Base-by-base conservation (phyloP, 2,329 filamentous ascomycete species). In the Clarireedia monteithiana region DNA sequence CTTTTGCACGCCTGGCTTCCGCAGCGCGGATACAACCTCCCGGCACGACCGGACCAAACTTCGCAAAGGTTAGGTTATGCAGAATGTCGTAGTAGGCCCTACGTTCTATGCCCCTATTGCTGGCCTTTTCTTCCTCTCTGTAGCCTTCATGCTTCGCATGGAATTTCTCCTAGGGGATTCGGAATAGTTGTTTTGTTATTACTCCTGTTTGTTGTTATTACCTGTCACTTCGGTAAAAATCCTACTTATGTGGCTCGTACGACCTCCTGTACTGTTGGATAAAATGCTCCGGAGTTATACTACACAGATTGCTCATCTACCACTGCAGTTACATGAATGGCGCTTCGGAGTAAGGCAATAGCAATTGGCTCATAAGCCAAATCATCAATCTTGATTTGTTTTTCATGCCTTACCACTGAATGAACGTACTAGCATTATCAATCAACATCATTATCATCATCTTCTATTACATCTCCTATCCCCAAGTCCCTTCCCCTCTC, bases 241-340 rank as follows among this genome's bases (percentile, higher is more conserved):
- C 1, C 27, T 30, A 20, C 27, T 30, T 9, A 34, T 34, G 30
- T 12, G 30, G 30, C 30, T 34, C 10, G 30, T 34, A 34, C 30
- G 30, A 34, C 30, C 30, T 34, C 7, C 30, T 34, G 26, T 12
- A 34, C 9, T 34, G 30, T 55, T 44, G 53, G 47, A 42, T 55
- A 44, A 50, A 55, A 44, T 44, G 10, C 53, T 55, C 46, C 53
- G 53, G 50, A 14, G 42, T 46, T 5, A 5, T 12, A 34, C 30
- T 34, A 34, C 30, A 12, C 30, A 9, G 10, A 12, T 34, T 34
- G 30, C 4, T 34, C 30, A 34, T 34, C 10, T 26, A 46, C 42
- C 17, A 24, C 42, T 3, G 23, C 23, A 24, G 12, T 24, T 46
- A 15, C 14, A 42, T n/a, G 39, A 17, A 34, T 12, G 30, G 9